phyloP scores from a whole-genome alignment of 192 early-diverging fungal species.

The Backusella liffmaniae region DNA sequence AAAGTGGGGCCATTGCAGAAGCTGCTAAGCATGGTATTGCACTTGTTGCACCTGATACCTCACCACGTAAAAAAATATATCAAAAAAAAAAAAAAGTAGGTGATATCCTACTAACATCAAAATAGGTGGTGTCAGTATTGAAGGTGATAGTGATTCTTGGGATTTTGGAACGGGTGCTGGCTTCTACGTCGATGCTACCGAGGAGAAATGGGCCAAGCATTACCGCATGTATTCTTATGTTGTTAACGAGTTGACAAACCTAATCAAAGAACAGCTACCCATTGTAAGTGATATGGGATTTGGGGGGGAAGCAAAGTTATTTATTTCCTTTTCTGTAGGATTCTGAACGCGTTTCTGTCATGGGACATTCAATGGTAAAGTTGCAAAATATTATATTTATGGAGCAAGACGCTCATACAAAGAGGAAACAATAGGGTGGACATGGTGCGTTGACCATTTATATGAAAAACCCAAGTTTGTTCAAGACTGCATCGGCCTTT shows the following conservation, averaged over 20 bases:
- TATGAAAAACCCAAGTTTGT: constrained; percentile 70
- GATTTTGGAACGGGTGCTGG: constrained; percentile 70
- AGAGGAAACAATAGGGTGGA: constrained; percentile 56
- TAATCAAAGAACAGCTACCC: constrained; percentile 54
- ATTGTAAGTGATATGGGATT: constrained; percentile 47
- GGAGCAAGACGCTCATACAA: neutral
- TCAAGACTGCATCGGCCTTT: constrained; percentile 76
- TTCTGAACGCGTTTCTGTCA: constrained; percentile 55
- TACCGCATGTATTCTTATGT: constrained; percentile 88
- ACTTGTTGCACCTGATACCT: constrained; percentile 84
- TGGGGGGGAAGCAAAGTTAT: neutral
- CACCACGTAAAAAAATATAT: constrained; percentile 56
- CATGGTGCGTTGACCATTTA: constrained; percentile 83
- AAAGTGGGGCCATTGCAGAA: constrained; percentile 67
- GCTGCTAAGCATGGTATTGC: constrained; percentile 71
- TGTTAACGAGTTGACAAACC: constrained; percentile 64
- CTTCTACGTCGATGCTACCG: constrained; percentile 77
- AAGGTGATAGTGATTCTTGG: constrained; percentile 70
- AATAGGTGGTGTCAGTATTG: constrained; percentile 56
- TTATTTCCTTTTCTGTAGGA: neutral
- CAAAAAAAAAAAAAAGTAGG: neutral
- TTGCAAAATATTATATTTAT: neutral
- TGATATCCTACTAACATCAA: neutral
- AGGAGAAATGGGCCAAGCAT: constrained; percentile 67
- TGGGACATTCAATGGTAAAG: constrained; percentile 68